Percentiles rank a stretch among this genome's conserved stretches.
phyloP scores from a whole-genome alignment of 2,329 filamentous ascomycete genomes.

The Sporothrix pallida region DNA sequence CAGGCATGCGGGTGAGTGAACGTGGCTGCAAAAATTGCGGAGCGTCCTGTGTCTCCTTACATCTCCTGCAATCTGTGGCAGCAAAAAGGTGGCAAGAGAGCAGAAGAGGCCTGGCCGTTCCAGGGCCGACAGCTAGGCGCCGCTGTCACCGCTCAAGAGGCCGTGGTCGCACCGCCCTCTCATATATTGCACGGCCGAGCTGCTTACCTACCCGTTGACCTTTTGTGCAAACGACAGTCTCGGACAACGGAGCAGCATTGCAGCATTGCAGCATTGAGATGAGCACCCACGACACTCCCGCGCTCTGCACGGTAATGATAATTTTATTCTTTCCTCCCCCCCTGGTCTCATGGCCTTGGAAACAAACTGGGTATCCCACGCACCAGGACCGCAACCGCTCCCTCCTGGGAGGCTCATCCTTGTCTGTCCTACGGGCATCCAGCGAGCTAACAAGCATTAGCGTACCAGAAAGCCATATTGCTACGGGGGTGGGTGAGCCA shows the following conservation, averaged over 20 bases:
- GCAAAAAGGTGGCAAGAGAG: conserved; percentile 5
- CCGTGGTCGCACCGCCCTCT: not conserved
- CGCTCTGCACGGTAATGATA: not conserved
- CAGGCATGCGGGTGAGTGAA: conserved; percentile 6
- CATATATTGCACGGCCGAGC: conserved; percentile 15
- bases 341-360: conserved; percentile 13
- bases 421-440: conserved; percentile 1
- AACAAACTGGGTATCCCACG: conserved; percentile 15
- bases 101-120: not conserved
- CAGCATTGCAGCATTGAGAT: not conserved
- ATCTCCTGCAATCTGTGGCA: not conserved
- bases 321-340: not conserved
- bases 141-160: not conserved
- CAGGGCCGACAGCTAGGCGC: not conserved
- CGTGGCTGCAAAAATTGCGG: conserved; percentile 21
- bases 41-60: not conserved
- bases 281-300: not conserved
- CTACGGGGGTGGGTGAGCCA: conserved; percentile 36
- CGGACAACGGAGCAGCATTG: no score
- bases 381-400: not conserved
- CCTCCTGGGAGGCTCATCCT: not conserved
- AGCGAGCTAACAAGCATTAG: conserved; percentile 31
- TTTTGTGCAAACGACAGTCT: not conserved
- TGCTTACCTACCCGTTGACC: not conserved
- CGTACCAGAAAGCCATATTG: conserved; percentile 26